Percentiles rank a stretch among this genome's conserved stretches.
Conservation (phyloP, 2,329 filamentous ascomycete genomes). For the Parastagonospora nodorum region DNA sequence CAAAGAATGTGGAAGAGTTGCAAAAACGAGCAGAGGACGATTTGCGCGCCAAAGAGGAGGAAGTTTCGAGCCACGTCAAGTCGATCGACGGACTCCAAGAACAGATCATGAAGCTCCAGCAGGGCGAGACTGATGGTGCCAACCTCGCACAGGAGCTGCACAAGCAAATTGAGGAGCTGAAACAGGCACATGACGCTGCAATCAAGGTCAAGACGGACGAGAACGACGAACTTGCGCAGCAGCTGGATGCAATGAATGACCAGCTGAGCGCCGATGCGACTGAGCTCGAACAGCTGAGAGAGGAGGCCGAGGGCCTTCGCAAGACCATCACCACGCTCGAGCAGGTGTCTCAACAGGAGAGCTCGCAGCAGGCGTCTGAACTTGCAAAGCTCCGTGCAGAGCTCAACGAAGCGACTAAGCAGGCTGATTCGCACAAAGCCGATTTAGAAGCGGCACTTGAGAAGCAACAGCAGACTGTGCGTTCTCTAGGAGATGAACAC, state of each 20-base stretch:
- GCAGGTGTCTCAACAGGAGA: constrained; percentile 33
- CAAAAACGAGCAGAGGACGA: constrained; percentile 30
- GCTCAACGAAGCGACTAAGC: constrained; percentile 31
- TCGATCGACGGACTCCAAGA: constrained; percentile 41
- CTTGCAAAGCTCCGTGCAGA: constrained; percentile 31
- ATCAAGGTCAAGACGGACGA: constrained; percentile 37
- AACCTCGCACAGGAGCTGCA: constrained; percentile 37
- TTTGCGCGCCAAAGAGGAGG: constrained; percentile 32
- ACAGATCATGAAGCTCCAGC: constrained; percentile 38
- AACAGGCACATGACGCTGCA: constrained; percentile 35
- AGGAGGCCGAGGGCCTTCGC: constrained; percentile 33
- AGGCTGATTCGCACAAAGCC: constrained; percentile 29
- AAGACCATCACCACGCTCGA: constrained; percentile 42
- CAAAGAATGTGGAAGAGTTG: constrained; percentile 35
- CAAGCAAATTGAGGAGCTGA: constrained; percentile 38
- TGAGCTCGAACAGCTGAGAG: constrained; percentile 32
- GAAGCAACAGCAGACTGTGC: constrained; percentile 34
- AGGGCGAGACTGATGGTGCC: constrained; percentile 41
- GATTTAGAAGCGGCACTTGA: constrained; percentile 35
- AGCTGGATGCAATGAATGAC: constrained; percentile 42
- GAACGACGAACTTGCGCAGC: constrained; percentile 39
- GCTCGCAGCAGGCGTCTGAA: constrained; percentile 29
- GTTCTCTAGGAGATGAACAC: constrained; percentile 38
- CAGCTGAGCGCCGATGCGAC: constrained; percentile 38
- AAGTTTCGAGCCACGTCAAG: constrained; percentile 35